phyloP scores from a whole-genome alignment of 2,329 filamentous ascomycete species.

The Ophiostoma tasmaniense region DNA sequence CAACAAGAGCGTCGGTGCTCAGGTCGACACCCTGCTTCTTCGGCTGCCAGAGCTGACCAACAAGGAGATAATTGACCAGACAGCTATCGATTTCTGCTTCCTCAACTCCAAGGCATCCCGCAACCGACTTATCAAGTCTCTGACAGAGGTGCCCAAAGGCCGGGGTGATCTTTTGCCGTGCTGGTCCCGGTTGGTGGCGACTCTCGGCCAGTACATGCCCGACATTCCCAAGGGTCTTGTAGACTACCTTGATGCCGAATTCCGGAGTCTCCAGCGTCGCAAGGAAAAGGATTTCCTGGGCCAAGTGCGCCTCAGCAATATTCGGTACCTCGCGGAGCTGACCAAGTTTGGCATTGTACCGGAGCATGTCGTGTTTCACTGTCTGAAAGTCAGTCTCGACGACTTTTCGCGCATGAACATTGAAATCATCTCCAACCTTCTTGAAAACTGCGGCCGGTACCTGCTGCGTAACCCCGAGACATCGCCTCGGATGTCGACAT shows the following conservation, averaged over 20 bases:
- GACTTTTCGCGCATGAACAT: constrained; percentile 99
- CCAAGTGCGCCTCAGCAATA: constrained; percentile 86
- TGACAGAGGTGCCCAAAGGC: constrained; percentile 92
- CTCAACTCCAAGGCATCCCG: constrained; percentile 96
- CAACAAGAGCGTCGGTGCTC: constrained; percentile 94
- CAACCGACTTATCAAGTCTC: constrained; percentile 83
- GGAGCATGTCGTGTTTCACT: constrained; percentile 98
- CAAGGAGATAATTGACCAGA: constrained; percentile 86
- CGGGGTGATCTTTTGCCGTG: constrained; percentile 82
- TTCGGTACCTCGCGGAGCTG: constrained; percentile 93
- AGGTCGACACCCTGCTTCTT: constrained; percentile 83
- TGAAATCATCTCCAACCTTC: constrained; percentile 90
- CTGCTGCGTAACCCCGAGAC: constrained; percentile 88
- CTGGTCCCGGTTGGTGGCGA: constrained; percentile 89
- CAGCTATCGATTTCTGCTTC: constrained; percentile 94
- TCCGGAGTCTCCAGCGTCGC: constrained; percentile 88
- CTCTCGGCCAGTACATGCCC: constrained; percentile 84
- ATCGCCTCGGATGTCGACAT: constrained; percentile 83
- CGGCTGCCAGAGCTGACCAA: constrained; percentile 84
- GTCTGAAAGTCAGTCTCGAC: constrained; percentile 91
- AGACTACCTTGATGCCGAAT: constrained; percentile 89
- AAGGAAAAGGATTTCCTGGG: constrained; percentile 97
- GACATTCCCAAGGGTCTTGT: constrained; percentile 91
- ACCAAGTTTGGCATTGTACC: constrained; percentile 98
- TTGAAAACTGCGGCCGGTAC: constrained; percentile 95